phyloP scores from a whole-genome alignment of 495 filamentous ascomycete species.

The Cetradonia linearis region DNA sequence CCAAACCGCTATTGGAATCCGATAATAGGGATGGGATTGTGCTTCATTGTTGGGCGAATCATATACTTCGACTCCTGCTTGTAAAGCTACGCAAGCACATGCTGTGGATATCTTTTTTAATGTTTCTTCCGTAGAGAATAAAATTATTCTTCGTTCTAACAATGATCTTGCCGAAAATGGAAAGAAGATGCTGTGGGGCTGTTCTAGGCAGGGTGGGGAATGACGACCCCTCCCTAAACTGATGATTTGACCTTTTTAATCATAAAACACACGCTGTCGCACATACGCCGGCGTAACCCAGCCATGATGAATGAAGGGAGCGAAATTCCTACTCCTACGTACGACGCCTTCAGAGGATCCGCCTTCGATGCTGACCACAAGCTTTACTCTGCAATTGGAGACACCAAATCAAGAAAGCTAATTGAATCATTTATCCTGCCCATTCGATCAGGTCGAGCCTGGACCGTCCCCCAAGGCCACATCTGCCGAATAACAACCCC shows the following conservation, averaged over 20 bases:
- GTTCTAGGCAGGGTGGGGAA: no score
- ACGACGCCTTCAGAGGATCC: slow-evolving; percentile 36
- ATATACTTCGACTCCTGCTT: no score
- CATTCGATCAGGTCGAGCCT: slow-evolving; percentile 52
- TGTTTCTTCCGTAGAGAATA: no score
- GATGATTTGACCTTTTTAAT: no score
- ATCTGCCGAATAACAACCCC: slow-evolving; percentile 64
- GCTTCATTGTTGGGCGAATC: neutral
- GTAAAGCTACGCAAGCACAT: no score
- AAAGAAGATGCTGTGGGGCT: no score
- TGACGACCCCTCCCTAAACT: no score
- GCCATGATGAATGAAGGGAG: neutral
- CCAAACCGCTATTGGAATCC: neutral
- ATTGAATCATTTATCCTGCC: slow-evolving; percentile 38
- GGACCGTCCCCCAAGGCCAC: slow-evolving; percentile 50
- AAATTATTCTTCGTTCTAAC: no score
- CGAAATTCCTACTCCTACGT: slow-evolving; percentile 28
- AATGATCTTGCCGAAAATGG: no score
- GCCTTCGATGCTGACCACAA: slow-evolving; percentile 36
- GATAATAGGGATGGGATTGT: neutral
- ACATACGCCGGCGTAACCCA: no score
- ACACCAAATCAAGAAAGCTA: slow-evolving; percentile 30
- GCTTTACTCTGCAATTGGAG: slow-evolving; percentile 30
- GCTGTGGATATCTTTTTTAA: no score
- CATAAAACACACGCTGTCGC: no score